Evolutionary conservation across 169 alveolate species (phyloP).

Genomic region (Plasmodium fragile): DNA sequence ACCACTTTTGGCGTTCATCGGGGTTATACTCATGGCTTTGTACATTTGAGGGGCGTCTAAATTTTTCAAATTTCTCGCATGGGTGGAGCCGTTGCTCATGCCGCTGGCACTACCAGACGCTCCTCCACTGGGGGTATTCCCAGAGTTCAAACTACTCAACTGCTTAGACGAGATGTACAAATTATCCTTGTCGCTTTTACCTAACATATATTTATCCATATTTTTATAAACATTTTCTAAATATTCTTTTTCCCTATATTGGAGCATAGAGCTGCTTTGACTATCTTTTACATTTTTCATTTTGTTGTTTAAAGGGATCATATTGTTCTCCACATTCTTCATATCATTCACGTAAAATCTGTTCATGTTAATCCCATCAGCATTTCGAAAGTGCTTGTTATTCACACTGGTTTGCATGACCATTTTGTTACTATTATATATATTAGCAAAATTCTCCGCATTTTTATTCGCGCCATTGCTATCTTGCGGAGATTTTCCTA

Average conservation of each 20-base stretch:
- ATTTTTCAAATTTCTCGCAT: background rate
- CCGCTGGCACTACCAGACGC: background rate
- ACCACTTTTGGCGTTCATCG: conserved; percentile 12
- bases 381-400: conserved; percentile 7
- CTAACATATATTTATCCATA: conserved; percentile 48
- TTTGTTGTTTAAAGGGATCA: conserved; percentile 24
- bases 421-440: conserved; percentile 22
- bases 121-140: background rate
- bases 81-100: background rate
- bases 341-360: conserved; percentile 40
- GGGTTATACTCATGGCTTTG: conserved; percentile 25
- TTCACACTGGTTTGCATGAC: conserved; percentile 36
- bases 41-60: background rate
- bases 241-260: conserved; percentile 52
- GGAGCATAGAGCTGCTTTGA: conserved; percentile 10
- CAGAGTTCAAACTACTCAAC: conserved; percentile 17
- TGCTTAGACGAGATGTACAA: conserved; percentile 23
- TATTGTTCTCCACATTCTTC: conserved; percentile 52
- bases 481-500: conserved; percentile 9
- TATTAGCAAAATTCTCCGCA: conserved; percentile 5
- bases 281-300: conserved; percentile 28
- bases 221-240: conserved; percentile 34
- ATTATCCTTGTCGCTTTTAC: conserved; percentile 42
- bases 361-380: conserved; percentile 21
- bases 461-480: background rate